Percentiles rank a stretch among this genome's conserved stretches.
Conservation (phyloP, 2,329 filamentous ascomycete species). For the Bipolaris zeicola region DNA sequence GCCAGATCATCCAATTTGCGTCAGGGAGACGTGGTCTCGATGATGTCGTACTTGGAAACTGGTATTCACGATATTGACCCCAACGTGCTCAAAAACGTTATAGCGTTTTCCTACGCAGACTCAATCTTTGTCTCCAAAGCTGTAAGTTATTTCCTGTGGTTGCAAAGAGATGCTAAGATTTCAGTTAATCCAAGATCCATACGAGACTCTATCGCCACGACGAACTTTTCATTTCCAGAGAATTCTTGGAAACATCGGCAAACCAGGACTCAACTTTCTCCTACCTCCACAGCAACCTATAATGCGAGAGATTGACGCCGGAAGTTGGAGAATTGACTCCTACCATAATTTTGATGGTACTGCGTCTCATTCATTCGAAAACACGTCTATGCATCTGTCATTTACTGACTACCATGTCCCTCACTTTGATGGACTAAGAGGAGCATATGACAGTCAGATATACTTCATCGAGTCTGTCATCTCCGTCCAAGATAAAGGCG, state of each 20-base stretch:
- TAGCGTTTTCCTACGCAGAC: neutral
- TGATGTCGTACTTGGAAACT: neutral
- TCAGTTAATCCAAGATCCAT: neutral
- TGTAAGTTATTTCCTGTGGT: neutral
- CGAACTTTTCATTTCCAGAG: neutral
- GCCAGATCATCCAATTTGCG: too few relatives aligned
- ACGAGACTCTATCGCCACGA: neutral
- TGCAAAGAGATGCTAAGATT: neutral
- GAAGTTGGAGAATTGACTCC: neutral
- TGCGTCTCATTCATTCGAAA: neutral
- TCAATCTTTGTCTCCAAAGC: neutral
- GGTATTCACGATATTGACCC: neutral
- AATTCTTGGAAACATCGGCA: neutral
- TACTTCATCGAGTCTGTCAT: conserved; percentile 3
- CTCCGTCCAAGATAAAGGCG: neutral
- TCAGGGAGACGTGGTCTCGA: neutral
- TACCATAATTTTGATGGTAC: neutral
- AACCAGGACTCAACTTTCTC: neutral
- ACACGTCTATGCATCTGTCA: neutral
- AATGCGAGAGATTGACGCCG: neutral
- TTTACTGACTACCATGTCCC: neutral
- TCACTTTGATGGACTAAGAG: neutral
- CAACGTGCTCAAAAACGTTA: neutral
- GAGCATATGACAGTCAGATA: neutral
- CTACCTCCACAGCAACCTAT: neutral